These are phyloP conservation scores for Salvia miltiorrhiza DNA, from an alignment of 257 asterid genomes.

Conservation along the genomic window DNA sequence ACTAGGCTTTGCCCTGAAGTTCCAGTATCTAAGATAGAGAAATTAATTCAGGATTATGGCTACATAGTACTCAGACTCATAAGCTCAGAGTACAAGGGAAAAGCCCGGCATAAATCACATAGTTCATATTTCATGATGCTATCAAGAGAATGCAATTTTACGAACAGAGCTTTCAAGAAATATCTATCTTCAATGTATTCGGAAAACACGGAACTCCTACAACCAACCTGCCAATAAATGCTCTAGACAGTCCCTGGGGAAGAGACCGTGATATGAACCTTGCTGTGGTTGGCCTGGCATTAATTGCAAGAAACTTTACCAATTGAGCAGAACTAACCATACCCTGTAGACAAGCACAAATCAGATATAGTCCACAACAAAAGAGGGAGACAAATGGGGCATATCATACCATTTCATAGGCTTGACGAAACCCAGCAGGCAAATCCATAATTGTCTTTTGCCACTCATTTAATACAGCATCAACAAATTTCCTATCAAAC, in stretches of 20 bases:
- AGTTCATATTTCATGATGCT: neutral
- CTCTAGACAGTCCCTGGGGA: slow-evolving; percentile 85
- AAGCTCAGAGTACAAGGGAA: neutral
- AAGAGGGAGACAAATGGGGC: neutral
- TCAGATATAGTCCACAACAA: slow-evolving; percentile 19
- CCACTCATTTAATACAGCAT: slow-evolving; percentile 97
- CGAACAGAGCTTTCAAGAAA: neutral
- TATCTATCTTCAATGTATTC: neutral
- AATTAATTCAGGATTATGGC: neutral
- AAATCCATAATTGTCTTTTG: slow-evolving; percentile 96
- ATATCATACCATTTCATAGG: slow-evolving; percentile 83
- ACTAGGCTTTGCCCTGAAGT: neutral
- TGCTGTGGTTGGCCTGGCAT: slow-evolving; percentile 90
- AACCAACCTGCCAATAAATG: slow-evolving; percentile 84
- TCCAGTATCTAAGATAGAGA: slow-evolving; percentile 12
- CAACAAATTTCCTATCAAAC: slow-evolving; percentile 89
- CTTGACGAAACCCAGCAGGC: slow-evolving; percentile 97
- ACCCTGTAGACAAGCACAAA: slow-evolving; percentile 56
- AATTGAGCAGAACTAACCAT: slow-evolving; percentile 95
- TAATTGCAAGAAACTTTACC: slow-evolving; percentile 74
- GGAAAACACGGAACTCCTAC: neutral
- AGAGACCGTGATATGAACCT: slow-evolving; percentile 85
- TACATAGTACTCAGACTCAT: neutral
- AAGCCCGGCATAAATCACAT: neutral
- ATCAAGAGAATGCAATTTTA: slow-evolving; percentile 4